A percentile compares a stretch with the other conserved stretches of the same genome.
These are phyloP conservation scores for Yarrowia sp. DNA, from an alignment of 805 yeast genomes.

Conservation along the genomic window DNA sequence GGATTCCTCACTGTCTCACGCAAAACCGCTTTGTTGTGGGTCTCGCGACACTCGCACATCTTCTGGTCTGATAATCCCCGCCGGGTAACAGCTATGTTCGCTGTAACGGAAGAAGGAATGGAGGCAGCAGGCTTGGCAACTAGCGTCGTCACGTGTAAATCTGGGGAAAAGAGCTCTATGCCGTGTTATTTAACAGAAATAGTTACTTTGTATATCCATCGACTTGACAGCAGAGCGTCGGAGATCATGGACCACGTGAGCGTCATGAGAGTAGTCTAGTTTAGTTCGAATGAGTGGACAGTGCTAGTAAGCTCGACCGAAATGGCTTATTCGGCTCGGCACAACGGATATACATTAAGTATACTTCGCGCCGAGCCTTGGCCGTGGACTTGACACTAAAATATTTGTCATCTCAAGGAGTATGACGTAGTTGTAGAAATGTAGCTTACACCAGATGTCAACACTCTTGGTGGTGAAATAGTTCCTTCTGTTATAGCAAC, in stretches of 20 bases:
- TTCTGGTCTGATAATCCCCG: conserved; percentile 12
- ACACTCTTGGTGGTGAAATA: no score
- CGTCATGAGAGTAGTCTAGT: not conserved
- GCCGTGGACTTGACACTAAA: not conserved
- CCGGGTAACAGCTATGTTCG: not conserved
- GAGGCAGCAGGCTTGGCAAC: not conserved
- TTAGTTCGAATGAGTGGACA: not conserved
- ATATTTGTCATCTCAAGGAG: not conserved
- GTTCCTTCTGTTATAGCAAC: no score
- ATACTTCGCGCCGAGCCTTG: not conserved
- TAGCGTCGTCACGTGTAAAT: not conserved
- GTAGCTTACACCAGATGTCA: no score
- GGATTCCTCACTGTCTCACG: not conserved
- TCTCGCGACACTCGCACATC: not conserved
- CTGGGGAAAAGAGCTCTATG: not conserved
- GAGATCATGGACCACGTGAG: not conserved
- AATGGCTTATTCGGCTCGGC: not conserved
- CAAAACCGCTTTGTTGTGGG: not conserved
- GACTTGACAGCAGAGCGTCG: not conserved
- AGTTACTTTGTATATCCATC: not conserved
- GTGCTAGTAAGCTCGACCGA: not conserved
- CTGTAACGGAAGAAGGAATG: not conserved
- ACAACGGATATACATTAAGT: not conserved
- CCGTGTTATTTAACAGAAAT: not conserved
- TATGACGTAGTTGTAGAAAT: no score